Conservation (phyloP, 306 rosid species). For the Prunus salicina region DNA sequence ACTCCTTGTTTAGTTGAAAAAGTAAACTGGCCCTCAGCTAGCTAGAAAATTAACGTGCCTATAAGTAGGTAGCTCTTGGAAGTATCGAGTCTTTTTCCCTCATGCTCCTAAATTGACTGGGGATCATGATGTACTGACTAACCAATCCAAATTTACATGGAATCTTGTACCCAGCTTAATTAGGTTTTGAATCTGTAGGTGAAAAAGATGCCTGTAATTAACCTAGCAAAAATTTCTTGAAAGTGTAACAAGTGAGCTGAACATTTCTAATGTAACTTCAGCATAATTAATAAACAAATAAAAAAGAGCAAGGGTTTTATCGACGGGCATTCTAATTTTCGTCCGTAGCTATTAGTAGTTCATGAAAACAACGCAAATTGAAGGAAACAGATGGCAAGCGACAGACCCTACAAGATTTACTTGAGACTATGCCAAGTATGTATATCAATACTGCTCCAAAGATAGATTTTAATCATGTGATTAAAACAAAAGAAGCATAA, state of each 20-base stretch:
- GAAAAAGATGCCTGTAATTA: background rate
- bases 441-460: background rate
- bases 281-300: background rate
- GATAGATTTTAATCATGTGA: background rate
- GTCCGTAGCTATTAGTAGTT: background rate
- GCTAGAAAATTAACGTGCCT: background rate
- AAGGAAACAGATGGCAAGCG: background rate
- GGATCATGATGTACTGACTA: too few relatives aligned
- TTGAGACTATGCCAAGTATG: background rate
- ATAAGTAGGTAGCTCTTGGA: background rate
- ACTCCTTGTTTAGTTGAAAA: background rate
- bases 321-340: background rate
- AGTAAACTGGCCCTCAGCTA: background rate
- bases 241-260: background rate
- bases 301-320: background rate
- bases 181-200: background rate
- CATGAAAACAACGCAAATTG: background rate
- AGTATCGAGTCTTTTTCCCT: background rate
- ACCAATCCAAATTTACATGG: background rate
- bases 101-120: too few relatives aligned
- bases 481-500: background rate
- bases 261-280: background rate
- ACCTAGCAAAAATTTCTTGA: background rate
- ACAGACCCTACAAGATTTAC: constrained; percentile 1
- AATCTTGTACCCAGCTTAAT: background rate